Conservation (phyloP, 1,284 basidiomycete species). For the Austroboletus rostrupii region DNA sequence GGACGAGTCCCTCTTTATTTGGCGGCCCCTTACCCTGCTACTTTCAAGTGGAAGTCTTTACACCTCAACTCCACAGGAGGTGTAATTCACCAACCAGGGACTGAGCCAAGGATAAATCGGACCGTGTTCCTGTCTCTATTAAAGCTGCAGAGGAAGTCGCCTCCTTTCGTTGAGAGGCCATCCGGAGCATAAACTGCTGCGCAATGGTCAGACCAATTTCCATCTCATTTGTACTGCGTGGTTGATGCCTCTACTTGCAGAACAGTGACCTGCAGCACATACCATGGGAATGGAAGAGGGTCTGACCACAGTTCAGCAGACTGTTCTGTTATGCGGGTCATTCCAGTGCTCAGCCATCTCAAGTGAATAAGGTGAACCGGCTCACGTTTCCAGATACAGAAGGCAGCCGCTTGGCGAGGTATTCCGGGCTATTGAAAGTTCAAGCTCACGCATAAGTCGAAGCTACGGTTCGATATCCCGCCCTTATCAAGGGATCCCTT, state of each 20-base stretch:
- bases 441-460: too few relatives aligned
- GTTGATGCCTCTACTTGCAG: conserved; percentile 19
- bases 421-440: too few relatives aligned
- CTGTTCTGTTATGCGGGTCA: conserved; percentile 2
- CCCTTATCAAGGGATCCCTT: background rate
- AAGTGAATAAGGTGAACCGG: background rate
- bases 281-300: conserved; percentile 32
- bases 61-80: background rate
- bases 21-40: background rate
- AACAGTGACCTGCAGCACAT: conserved; percentile 22
- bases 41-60: background rate
- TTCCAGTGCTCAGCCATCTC: background rate
- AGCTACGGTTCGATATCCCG: too few relatives aligned
- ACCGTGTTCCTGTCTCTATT: conserved; percentile 2
- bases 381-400: conserved; percentile 3
- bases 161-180: conserved; percentile 1
- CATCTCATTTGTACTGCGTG: conserved; percentile 27
- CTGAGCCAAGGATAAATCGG: background rate
- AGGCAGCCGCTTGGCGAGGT: background rate
- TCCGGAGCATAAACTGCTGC: conserved; percentile 20
- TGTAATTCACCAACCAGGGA: background rate
- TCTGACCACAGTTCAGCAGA: conserved; percentile 20
- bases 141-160: conserved; percentile 3
- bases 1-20: conserved; percentile 4
- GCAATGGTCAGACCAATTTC: conserved; percentile 27